A percentile compares a stretch with the other conserved stretches of the same genome.
Evolutionary conservation across 2,329 filamentous ascomycete genomes (phyloP).

Genomic region (Penicillium sp.): DNA sequence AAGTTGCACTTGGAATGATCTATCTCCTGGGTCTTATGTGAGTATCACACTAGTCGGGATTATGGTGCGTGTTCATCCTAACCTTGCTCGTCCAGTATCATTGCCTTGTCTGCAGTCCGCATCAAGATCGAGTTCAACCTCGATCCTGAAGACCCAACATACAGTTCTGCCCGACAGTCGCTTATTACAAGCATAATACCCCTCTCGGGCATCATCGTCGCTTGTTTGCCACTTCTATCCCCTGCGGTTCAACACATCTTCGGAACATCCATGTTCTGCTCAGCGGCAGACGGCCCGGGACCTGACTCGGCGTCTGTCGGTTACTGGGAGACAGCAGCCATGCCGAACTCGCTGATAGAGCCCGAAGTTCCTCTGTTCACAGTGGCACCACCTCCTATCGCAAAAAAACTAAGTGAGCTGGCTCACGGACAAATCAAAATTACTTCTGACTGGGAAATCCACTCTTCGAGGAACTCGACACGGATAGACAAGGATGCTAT

Average conservation of each 20-base stretch:
- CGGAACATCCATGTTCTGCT: conserved; percentile 2
- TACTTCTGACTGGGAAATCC: conserved; percentile 24
- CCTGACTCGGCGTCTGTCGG: conserved; percentile 3
- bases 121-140: conserved; percentile 9
- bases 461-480: conserved; percentile 20
- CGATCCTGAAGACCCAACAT: conserved; percentile 7
- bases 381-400: conserved; percentile 7
- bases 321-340: conserved; percentile 13
- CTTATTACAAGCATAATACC: conserved; percentile 10
- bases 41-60: neutral
- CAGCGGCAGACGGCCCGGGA: neutral
- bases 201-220: conserved; percentile 14
- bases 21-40: conserved; percentile 14
- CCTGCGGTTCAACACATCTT: conserved; percentile 6
- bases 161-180: conserved; percentile 11
- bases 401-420: conserved; percentile 15
- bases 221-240: conserved; percentile 13
- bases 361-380: conserved; percentile 14
- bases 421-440: conserved; percentile 19
- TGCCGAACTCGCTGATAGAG: conserved; percentile 7
- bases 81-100: conserved; percentile 5
- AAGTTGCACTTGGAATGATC: conserved; percentile 5
- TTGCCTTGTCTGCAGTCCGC: conserved; percentile 10
- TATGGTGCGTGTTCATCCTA: neutral
- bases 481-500: conserved; percentile 16